Conservation (phyloP, 352 stramenopile genomes). For the Globisporangium spinosum region DNA sequence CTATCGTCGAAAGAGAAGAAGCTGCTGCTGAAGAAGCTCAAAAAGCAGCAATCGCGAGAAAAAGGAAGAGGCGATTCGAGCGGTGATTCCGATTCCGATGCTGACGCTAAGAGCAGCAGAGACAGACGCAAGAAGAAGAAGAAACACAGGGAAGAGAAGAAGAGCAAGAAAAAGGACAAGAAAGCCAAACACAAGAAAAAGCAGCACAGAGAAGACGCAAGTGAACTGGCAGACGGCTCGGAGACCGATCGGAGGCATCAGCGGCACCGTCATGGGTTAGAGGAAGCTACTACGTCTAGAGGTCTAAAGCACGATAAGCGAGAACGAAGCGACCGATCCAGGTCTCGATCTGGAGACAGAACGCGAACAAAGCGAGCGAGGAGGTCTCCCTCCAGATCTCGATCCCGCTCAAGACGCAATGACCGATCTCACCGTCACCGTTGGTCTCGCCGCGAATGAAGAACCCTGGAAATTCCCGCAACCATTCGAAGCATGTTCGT, state of each 20-base stretch:
- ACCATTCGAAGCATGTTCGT: background rate
- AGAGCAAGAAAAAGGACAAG: slow-evolving; percentile 19
- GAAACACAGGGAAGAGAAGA: slow-evolving; percentile 13
- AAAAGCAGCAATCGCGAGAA: slow-evolving; percentile 25
- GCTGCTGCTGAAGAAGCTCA: slow-evolving; percentile 51
- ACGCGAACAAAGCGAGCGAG: background rate
- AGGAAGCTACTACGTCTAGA: background rate
- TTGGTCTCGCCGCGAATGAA: background rate
- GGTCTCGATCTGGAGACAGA: background rate
- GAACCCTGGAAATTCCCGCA: background rate
- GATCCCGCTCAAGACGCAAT: background rate
- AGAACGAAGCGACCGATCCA: slow-evolving; percentile 4
- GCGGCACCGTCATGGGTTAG: background rate
- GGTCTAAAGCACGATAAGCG: background rate
- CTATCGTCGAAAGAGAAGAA: slow-evolving; percentile 74
- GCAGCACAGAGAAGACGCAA: background rate
- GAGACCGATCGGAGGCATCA: background rate
- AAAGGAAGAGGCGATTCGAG: slow-evolving; percentile 14
- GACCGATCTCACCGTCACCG: background rate
- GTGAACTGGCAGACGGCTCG: background rate
- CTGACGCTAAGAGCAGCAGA: slow-evolving; percentile 14
- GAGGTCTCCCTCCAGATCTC: slow-evolving; percentile 3
- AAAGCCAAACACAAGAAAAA: background rate
- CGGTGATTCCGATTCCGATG: slow-evolving; percentile 23
- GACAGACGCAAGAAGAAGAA: slow-evolving; percentile 22